phyloP scores from a whole-genome alignment of 2,329 filamentous ascomycete genomes.

The Beauveria asiatica region DNA sequence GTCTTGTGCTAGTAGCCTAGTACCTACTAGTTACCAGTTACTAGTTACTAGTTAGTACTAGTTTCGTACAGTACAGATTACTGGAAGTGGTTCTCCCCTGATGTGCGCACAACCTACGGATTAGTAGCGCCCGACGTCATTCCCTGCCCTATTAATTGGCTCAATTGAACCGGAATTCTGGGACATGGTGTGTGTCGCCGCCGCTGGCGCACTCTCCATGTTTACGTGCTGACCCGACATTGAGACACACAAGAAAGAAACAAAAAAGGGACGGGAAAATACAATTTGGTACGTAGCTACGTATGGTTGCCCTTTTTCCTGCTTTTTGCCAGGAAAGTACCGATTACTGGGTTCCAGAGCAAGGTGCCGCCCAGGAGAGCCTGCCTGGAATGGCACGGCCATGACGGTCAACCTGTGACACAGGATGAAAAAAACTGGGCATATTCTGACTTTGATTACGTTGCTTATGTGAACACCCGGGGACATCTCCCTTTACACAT shows the following conservation, averaged over 20 bases:
- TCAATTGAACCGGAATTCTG: slow-evolving; percentile 7
- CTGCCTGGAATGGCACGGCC: no score
- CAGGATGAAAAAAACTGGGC: background rate
- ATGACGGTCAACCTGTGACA: background rate
- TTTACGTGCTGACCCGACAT: no score
- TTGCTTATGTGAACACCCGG: background rate
- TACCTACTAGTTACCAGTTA: no score
- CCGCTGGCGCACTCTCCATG: background rate
- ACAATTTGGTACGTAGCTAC: no score
- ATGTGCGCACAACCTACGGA: background rate
- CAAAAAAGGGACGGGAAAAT: no score
- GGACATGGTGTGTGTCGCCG: background rate
- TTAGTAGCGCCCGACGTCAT: slow-evolving; percentile 3
- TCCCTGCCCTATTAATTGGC: background rate
- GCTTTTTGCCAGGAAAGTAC: no score
- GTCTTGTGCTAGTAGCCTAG: background rate
- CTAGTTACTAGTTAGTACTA: no score
- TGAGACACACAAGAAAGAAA: no score
- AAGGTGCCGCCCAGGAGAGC: no score
- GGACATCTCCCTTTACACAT: background rate
- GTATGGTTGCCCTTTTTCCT: no score
- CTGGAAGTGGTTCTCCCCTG: background rate
- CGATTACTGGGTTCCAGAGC: no score
- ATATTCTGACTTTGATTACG: background rate
- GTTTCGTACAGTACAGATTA: no score